phyloP scores from a whole-genome alignment of 1,139 yeast species.

The Magnusiomyces ingens region DNA sequence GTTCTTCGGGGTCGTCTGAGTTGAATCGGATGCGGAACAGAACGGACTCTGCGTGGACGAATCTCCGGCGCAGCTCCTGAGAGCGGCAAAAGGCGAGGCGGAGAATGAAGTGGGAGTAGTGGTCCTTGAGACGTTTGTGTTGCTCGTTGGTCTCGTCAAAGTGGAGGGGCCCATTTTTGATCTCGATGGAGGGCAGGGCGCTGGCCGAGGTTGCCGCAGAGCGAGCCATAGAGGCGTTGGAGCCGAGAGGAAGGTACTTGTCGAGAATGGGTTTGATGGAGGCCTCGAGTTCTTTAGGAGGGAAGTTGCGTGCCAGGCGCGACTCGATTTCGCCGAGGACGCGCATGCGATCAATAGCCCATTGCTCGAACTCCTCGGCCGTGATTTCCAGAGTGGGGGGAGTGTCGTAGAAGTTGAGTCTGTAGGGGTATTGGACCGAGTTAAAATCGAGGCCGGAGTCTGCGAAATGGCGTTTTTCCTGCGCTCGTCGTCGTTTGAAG shows the following conservation, averaged over 20 bases:
- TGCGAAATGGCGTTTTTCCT: constrained; percentile 61
- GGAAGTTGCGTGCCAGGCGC: constrained; percentile 57
- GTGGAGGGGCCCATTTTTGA: constrained; percentile 35
- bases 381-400: constrained; percentile 86
- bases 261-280: constrained; percentile 59
- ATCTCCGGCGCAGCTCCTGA: constrained; percentile 73
- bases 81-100: constrained; percentile 85
- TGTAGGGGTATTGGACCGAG: constrained; percentile 35
- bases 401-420: constrained; percentile 60
- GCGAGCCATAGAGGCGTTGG: constrained; percentile 20
- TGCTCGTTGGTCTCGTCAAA: constrained; percentile 28
- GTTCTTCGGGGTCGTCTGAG: constrained; percentile 61
- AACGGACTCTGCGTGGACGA: constrained; percentile 65
- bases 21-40: constrained; percentile 70
- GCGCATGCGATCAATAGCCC: constrained; percentile 91
- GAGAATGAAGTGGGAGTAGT: constrained; percentile 82
- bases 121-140: constrained; percentile 75
- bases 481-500: constrained; percentile 54
- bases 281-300: constrained; percentile 56
- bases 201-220: constrained; percentile 45
- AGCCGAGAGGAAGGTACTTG: constrained; percentile 57
- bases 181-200: constrained; percentile 57
- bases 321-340: constrained; percentile 81
- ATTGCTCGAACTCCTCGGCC: constrained; percentile 81
- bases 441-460: constrained; percentile 29